A percentile compares a stretch with the other conserved stretches of the same genome.
phyloP scores from a whole-genome alignment of 768 basidiomycete species.

The Clavaria fumosa region DNA sequence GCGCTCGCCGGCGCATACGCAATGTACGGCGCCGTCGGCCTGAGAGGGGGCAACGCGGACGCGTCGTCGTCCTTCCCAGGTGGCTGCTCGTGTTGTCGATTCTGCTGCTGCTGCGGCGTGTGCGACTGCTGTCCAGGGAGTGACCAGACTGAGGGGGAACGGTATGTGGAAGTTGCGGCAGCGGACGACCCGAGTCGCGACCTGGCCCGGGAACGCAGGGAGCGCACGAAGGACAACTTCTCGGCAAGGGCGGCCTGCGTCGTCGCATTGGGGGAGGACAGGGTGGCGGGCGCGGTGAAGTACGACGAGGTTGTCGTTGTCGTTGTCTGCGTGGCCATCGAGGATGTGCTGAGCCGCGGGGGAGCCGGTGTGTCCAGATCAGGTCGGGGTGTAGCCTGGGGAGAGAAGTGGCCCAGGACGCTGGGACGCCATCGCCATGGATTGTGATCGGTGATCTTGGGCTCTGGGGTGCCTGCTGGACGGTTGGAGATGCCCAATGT shows the following conservation, averaged over 20 bases:
- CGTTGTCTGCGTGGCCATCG: constrained; percentile 34
- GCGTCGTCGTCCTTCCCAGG: background rate
- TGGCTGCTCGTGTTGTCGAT: constrained; percentile 2
- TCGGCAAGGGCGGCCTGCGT: too few species aligned
- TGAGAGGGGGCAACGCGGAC: too few species aligned
- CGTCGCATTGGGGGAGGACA: too few species aligned
- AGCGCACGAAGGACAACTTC: constrained; percentile 19
- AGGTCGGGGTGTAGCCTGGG: constrained; percentile 29
- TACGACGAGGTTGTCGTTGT: too few species aligned
- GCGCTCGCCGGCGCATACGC: constrained; percentile 19
- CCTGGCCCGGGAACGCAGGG: constrained; percentile 11
- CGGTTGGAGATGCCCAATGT: too few species aligned
- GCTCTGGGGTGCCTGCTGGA: constrained; percentile 11
- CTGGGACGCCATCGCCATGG: constrained; percentile 52
- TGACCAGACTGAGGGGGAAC: constrained; percentile 19
- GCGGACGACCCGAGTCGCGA: constrained; percentile 20
- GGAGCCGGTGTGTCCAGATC: constrained; percentile 22
- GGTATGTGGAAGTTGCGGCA: constrained; percentile 11
- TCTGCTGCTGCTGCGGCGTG: constrained; percentile 11
- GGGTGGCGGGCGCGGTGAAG: too few species aligned
- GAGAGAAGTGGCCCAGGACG: constrained; percentile 46
- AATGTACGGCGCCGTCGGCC: constrained; percentile 20
- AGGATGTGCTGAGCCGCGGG: constrained; percentile 47
- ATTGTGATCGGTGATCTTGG: background rate
- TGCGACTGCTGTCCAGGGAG: constrained; percentile 6